These are phyloP conservation scores for Nemania bipapillata DNA, from an alignment of 2,329 filamentous ascomycete species.

Conservation along the genomic window DNA sequence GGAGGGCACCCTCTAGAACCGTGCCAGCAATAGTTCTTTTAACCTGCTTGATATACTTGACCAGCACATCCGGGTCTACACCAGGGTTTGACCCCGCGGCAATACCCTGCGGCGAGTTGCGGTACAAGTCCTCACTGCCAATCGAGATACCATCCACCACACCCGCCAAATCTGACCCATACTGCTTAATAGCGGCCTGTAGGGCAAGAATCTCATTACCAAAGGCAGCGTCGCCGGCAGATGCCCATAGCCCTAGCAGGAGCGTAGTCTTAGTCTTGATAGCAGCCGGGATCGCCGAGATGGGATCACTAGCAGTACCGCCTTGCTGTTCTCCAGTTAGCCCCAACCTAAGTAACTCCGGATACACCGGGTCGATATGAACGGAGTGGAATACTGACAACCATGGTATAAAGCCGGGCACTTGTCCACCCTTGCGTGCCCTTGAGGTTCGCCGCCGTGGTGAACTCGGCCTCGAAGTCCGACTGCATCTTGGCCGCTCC, in stretches of 20 bases:
- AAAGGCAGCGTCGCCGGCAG: conserved; percentile 71
- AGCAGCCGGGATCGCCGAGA: conserved; percentile 73
- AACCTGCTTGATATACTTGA: conserved; percentile 76
- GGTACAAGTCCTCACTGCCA: conserved; percentile 87
- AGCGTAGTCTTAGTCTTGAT: conserved; percentile 82
- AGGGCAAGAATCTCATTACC: conserved; percentile 80
- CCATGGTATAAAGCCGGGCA: conserved; percentile 79
- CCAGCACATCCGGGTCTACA: conserved; percentile 69
- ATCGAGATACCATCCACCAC: conserved; percentile 85
- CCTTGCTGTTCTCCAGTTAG: conserved; percentile 61
- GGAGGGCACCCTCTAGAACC: conserved; percentile 63
- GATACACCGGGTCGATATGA: neutral
- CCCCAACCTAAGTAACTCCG: neutral
- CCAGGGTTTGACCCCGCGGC: conserved; percentile 71
- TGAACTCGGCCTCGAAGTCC: conserved; percentile 78
- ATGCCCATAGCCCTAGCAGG: conserved; percentile 86
- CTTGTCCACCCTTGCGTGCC: conserved; percentile 74
- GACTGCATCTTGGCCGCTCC: conserved; percentile 68
- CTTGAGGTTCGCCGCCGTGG: conserved; percentile 69
- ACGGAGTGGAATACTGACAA: conserved; percentile 56
- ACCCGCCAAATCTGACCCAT: conserved; percentile 72
- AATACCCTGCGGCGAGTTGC: conserved; percentile 76
- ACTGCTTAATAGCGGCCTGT: conserved; percentile 72
- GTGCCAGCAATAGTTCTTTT: conserved; percentile 72
- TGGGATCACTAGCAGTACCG: conserved; percentile 67